These are phyloP conservation scores for Gossypium raimondii DNA, from an alignment of 345 rosid genomes.

Conservation along the genomic window DNA sequence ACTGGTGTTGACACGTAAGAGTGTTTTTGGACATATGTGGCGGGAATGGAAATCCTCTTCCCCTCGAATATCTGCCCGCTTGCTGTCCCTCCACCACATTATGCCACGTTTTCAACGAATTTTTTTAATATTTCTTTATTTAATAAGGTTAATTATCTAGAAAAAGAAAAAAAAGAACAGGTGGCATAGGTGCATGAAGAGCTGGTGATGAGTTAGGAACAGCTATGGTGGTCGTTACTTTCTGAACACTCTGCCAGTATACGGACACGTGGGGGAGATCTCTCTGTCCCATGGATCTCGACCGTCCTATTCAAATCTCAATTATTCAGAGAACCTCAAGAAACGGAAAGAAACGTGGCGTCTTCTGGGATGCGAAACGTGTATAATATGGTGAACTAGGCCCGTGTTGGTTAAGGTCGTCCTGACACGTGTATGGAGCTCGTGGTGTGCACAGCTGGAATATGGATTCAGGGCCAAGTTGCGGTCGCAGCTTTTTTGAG, in stretches of 20 bases:
- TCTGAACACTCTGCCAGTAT: conserved; percentile 5
- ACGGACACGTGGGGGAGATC: conserved; percentile 29
- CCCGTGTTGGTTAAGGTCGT: background rate
- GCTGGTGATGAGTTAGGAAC: background rate
- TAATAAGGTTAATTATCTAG: too few species aligned
- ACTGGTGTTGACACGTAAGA: conserved; percentile 34
- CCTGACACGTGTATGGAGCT: background rate
- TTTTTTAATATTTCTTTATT: background rate
- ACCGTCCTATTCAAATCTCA: conserved; percentile 11
- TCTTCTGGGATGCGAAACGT: background rate
- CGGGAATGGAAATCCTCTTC: background rate
- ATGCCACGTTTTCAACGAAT: background rate
- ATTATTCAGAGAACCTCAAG: background rate
- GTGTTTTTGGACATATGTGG: conserved; percentile 7
- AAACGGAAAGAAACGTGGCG: background rate
- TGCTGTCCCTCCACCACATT: background rate
- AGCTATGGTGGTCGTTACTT: background rate
- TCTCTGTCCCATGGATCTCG: conserved; percentile 23
- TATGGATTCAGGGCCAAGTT: background rate
- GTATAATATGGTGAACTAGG: background rate
- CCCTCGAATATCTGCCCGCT: background rate
- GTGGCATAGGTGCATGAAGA: conserved; percentile 18
- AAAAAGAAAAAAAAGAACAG: conserved; percentile 8
- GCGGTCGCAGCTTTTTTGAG: background rate
- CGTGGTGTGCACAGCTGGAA: background rate